A percentile compares a stretch with the other conserved stretches of the same genome.
phyloP scores from a whole-genome alignment of 2,329 filamentous ascomycete genomes.

The Fonsecaea pugnacius region DNA sequence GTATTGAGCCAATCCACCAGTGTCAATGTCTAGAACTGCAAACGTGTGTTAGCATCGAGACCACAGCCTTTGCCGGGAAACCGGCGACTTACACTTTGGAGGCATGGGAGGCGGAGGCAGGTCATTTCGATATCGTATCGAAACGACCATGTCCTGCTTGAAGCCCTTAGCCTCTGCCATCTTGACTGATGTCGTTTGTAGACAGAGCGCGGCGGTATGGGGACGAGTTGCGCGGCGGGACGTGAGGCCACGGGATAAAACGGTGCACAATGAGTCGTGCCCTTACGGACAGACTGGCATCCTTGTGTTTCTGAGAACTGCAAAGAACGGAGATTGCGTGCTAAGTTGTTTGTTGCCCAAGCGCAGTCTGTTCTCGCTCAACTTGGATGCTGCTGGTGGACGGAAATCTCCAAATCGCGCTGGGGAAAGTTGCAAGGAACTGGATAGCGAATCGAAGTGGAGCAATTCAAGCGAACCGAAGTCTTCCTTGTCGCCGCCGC shows the following conservation, averaged over 20 bases:
- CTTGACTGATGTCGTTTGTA: constrained; percentile 16
- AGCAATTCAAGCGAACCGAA: neutral
- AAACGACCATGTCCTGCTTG: constrained; percentile 96
- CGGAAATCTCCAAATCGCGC: neutral
- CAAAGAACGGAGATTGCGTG: neutral
- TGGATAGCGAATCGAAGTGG: neutral
- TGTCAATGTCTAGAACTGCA: constrained; percentile 83
- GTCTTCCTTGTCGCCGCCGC: neutral
- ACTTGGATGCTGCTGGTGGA: neutral
- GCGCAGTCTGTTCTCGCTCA: neutral
- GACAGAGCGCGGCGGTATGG: neutral
- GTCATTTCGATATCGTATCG: constrained; percentile 93
- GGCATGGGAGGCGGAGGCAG: constrained; percentile 92
- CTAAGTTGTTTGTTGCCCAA: neutral
- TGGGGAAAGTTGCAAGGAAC: neutral
- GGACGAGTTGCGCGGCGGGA: neutral
- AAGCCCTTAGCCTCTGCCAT: constrained; percentile 46
- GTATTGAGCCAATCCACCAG: constrained; percentile 87
- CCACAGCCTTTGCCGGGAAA: neutral
- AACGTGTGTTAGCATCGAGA: neutral
- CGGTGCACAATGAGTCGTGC: neutral
- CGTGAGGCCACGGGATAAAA: neutral
- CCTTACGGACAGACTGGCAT: neutral
- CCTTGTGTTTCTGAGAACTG: neutral
- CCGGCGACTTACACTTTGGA: constrained; percentile 65